Evolutionary conservation across 2,329 filamentous ascomycete species (phyloP), one percentile per base, ranked within the genome.

Genomic region (Colletotrichum chlorophyti): DNA sequence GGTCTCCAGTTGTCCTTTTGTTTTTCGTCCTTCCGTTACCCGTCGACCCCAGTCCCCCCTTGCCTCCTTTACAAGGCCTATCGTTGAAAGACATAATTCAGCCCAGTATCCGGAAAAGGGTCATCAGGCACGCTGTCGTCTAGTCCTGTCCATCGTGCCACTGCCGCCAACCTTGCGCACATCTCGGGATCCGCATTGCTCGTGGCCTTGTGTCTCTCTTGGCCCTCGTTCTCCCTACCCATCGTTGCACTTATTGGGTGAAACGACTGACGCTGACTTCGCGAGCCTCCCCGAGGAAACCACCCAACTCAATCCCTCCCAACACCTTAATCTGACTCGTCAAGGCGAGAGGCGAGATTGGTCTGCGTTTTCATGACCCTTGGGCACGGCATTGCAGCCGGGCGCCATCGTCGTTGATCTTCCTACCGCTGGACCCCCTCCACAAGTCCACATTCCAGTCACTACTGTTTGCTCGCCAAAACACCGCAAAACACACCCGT

Each of bases 161-260:
- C 55, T 32, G 51, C 52, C 38, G 34, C 26, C 51, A 59, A 59
- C 55, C 55, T 59, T 55, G 51, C 40, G 55, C 55, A 49, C 51
- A 59, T 59, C 55, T 51, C 29, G 43, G n/a, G 55, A 32, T 55
- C 55, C 43, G 55, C 51, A 55, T 59, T 59, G 50, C 50, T 55
- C 38, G 49, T 35, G 29, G 49, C 35, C 32, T 37, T 48, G 24
- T 24, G 38, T 52, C 19, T 50, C 21, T 49, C 37, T 43, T 49
- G 37, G 29, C 50, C 27, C 45, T 58, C 55, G 26, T 26, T n/a
- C 43, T 43, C 31, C 50, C 42, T 55, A 49, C 43, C 19, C 19
- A 41, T 43, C n/a, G n/a, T n/a, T n/a, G 31, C 45, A 59, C 46
- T 35, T 41, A 47, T 49, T 50, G 51, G 51, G 29, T 34, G n/a